A percentile compares a stretch with the other conserved stretches of the same genome.
Evolutionary conservation across 2,329 filamentous ascomycete species (phyloP).

Genomic region (Colletotrichum spinosum): DNA sequence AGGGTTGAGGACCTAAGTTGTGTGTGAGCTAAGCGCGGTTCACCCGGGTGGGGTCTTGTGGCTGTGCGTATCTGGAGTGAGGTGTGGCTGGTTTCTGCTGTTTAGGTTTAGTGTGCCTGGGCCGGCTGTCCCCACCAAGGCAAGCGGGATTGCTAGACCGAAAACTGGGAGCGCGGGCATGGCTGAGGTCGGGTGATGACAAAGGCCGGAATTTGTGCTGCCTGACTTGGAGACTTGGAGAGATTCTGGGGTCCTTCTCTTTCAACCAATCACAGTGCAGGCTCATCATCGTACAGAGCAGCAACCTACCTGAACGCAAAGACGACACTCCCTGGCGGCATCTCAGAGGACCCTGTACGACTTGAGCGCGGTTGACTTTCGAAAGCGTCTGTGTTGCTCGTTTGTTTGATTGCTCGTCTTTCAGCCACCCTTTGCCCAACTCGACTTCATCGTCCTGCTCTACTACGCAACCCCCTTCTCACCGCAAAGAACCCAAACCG

Average conservation of each 20-base stretch:
- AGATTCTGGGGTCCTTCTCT: background rate
- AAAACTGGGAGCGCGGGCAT: background rate
- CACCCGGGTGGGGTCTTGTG: constrained; percentile 2
- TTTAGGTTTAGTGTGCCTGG: too few species aligned
- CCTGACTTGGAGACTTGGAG: background rate
- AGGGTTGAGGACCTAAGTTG: constrained; percentile 20
- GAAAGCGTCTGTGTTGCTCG: too few species aligned
- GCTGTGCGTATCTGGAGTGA: too few species aligned
- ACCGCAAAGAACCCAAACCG: background rate
- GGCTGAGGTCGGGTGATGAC: background rate
- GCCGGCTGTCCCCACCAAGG: constrained; percentile 1
- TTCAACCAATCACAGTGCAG: constrained; percentile 26
- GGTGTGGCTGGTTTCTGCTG: constrained; percentile 12
- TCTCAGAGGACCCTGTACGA: background rate
- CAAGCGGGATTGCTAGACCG: background rate
- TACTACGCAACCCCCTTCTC: background rate
- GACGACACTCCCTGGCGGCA: constrained; percentile 12
- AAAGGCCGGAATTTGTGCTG: background rate
- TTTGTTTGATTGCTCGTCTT: background rate
- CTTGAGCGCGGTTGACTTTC: too few species aligned
- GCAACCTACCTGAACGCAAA: too few species aligned
- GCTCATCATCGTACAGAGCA: background rate
- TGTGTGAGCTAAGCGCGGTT: constrained; percentile 27
- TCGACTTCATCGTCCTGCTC: too few species aligned
- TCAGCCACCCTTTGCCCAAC: too few species aligned